Evolutionary conservation across 2,329 filamentous ascomycete genomes (phyloP).

Genomic region (Nakataea oryzae): DNA sequence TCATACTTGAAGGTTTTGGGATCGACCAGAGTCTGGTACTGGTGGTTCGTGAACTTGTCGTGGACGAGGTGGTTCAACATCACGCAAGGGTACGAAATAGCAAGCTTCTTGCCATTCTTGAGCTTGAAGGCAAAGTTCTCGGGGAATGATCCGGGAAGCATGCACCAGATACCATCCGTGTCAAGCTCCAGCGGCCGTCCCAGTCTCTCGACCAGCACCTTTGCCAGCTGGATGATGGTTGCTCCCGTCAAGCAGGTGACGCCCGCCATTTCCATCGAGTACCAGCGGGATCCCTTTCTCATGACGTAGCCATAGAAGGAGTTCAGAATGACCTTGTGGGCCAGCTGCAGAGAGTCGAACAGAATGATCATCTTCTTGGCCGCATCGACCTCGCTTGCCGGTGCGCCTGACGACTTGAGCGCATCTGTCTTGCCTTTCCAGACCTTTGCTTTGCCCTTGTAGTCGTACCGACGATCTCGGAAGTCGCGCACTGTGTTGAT

Average conservation of each 20-base stretch:
- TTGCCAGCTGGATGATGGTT: conserved; percentile 91
- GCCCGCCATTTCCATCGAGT: conserved; percentile 98
- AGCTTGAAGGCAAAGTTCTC: conserved; percentile 93
- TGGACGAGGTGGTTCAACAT: conserved; percentile 99
- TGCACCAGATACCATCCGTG: conserved; percentile 99
- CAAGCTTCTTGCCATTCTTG: conserved; percentile 90
- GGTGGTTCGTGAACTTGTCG: conserved; percentile 88
- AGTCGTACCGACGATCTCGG: conserved; percentile 93
- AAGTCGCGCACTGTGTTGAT: conserved; percentile 94
- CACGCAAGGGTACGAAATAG: conserved; percentile 96
- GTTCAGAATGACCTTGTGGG: conserved; percentile 98
- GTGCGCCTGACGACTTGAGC: conserved; percentile 72
- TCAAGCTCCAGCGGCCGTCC: conserved; percentile 89
- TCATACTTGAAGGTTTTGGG: conserved; percentile 77
- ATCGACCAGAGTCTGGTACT: conserved; percentile 86
- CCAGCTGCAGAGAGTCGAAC: conserved; percentile 90
- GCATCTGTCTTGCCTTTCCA: conserved; percentile 96
- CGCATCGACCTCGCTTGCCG: conserved; percentile 68
- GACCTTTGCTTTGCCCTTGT: conserved; percentile 94
- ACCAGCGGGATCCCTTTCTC: conserved; percentile 98
- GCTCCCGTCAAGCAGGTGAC: conserved; percentile 96
- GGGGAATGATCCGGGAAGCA: conserved; percentile 89
- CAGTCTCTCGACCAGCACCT: conserved; percentile 85
- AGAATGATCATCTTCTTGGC: conserved; percentile 98
- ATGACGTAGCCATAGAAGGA: conserved; percentile 99